These are phyloP conservation scores for Breviolum minutum DNA, from an alignment of 73 alveolate genomes.

Conservation along the genomic window DNA sequence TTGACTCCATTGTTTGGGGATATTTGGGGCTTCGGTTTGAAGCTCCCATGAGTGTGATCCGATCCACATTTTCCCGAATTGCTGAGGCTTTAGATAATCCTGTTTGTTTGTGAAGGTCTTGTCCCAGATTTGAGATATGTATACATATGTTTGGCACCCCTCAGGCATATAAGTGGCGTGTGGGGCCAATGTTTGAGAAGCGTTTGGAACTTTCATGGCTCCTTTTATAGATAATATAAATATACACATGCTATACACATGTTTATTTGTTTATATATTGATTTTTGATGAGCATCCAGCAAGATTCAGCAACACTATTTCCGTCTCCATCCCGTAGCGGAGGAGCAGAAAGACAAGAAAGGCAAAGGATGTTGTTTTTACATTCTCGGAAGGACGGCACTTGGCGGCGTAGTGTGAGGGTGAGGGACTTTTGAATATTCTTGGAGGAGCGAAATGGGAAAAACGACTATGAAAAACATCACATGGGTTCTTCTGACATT, in stretches of 20 bases:
- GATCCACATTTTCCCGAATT: too few relatives aligned
- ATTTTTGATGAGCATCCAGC: not conserved
- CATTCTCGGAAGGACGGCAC: not conserved
- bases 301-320: not conserved
- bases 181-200: too few relatives aligned
- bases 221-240: not conserved
- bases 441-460: too few relatives aligned
- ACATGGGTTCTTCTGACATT: not conserved
- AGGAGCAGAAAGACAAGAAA: constrained; percentile 38
- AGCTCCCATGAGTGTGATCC: too few relatives aligned
- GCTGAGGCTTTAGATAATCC: too few relatives aligned
- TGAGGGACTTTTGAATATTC: not conserved
- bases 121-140: too few relatives aligned
- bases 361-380: constrained; percentile 65
- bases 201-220: too few relatives aligned
- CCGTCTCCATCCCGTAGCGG: not conserved
- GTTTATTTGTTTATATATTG: not conserved
- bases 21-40: too few relatives aligned
- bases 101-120: too few relatives aligned
- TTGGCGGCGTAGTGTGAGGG: not conserved
- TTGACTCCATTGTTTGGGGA: too few relatives aligned
- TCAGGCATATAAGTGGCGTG: too few relatives aligned
- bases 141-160: too few relatives aligned
- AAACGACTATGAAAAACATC: not conserved
- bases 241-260: not conserved